phyloP scores from a whole-genome alignment of 805 yeast genomes.

The Wickerhamiella alocasiicola region DNA sequence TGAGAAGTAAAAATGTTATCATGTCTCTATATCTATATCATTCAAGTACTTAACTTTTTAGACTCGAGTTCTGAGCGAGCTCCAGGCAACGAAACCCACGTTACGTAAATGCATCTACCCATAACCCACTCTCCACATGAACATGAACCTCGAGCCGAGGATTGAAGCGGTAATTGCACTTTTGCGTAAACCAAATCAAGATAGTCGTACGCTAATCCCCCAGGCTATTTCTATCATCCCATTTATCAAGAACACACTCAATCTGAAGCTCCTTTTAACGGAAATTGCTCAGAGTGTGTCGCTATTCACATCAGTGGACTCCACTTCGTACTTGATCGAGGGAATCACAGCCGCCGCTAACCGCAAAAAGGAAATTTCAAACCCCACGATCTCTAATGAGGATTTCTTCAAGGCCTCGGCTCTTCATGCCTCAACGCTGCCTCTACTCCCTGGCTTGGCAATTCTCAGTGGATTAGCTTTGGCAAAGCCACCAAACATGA shows the following conservation, averaged over 20 bases:
- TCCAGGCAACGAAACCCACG: too few species aligned
- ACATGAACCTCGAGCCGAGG: conserved; percentile 8
- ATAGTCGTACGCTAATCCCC: background rate
- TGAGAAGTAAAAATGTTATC: too few species aligned
- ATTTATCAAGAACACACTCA: conserved; percentile 17
- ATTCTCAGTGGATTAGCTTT: background rate
- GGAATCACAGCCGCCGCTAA: conserved; percentile 16
- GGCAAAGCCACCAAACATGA: background rate
- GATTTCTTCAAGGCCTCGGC: conserved; percentile 11
- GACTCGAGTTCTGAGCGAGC: too few species aligned
- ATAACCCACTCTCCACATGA: too few species aligned
- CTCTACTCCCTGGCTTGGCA: conserved; percentile 5
- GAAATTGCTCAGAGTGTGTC: conserved; percentile 14
- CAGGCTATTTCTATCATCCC: conserved; percentile 16
- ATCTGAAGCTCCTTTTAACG: conserved; percentile 15
- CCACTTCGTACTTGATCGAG: conserved; percentile 12
- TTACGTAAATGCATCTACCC: too few species aligned
- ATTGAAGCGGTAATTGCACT: conserved; percentile 4
- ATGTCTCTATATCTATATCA: too few species aligned
- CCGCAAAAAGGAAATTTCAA: conserved; percentile 16
- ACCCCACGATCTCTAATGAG: conserved; percentile 16
- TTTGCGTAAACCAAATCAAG: conserved; percentile 1
- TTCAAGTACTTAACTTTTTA: too few species aligned
- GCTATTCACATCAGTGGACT: background rate
- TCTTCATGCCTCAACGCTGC: background rate